Evolutionary conservation across 495 filamentous ascomycete genomes (phyloP), one percentile per base, ranked within the genome.

Genomic region (Lasiosphaeriaceae sp.): DNA sequence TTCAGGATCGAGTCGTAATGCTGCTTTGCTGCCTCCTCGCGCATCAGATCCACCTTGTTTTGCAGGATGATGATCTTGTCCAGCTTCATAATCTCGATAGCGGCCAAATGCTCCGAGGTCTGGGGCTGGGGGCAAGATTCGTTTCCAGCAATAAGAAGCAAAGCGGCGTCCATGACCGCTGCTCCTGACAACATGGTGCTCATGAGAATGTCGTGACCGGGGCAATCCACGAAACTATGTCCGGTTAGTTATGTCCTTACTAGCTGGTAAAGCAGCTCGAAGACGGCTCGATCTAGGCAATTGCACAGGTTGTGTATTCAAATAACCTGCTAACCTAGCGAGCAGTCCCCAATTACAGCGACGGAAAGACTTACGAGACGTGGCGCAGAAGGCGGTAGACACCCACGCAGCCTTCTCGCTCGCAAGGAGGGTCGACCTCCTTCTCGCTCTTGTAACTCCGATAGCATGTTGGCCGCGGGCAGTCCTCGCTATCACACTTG

Each of bases 141-240:
- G 79, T 98, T 98, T 77, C 94, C 95, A 58, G 94, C 95, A 70
- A 98, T 97, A 43, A 98, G 80, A 29, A 98, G 84, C 29, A 98
- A 82, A 31, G 95, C 95, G 49, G 94, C 94, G 73, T 98, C 94
- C 94, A 98, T 98, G 80, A 98, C 94, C 44, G 94, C 94, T 66
- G 94, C 94, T 67, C 94, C 95, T 70, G 94, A 98, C 76, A 97
- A 86, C 94, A 97, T 98, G 57, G 94, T 98, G 74, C 92, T 96
- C 94, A 98, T 98, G 67, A 98, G 91, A 90, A 98, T 98, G 77
- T 98, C 94, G 87, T 98, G 94, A 74, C 94, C 94, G 35, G 94
- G 94, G 82, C 94, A 98, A 74, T 98, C 94, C 55, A 98, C 95
- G 72, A 98, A 98, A 16, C 86, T 91, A 60, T 11, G 57, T 48